Evolutionary conservation across 164 flowering plant species (phyloP).

Genomic region (Cinnamomum chago): DNA sequence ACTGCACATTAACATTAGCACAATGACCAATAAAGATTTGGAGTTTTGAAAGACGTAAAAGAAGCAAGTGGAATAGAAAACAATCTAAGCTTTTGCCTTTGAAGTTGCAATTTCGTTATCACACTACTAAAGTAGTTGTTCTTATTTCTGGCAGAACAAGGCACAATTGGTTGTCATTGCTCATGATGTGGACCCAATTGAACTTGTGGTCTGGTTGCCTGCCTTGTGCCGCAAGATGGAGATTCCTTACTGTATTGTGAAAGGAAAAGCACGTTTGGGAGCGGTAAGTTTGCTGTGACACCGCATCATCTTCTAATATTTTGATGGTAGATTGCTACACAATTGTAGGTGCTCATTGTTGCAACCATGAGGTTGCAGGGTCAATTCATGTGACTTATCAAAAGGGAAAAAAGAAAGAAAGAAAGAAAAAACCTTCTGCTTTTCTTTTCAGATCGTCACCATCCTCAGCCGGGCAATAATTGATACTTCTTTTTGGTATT

Average conservation of each 20-base stretch:
- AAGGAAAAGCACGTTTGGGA: constrained; percentile 70
- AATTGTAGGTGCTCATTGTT: no score
- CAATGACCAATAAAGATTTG: no score
- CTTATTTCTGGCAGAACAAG: constrained; percentile 42
- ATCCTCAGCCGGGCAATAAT: background rate
- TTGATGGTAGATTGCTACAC: background rate
- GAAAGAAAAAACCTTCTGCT: no score
- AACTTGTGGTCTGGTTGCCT: constrained; percentile 75
- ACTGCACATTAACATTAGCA: no score
- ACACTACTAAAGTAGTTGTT: background rate
- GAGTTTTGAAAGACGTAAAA: no score
- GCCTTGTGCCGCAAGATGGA: constrained; percentile 76
- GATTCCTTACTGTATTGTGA: constrained; percentile 73
- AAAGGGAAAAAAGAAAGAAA: no score
- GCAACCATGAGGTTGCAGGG: no score
- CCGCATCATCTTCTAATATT: background rate
- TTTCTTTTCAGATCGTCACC: background rate
- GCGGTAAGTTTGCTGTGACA: constrained; percentile 27
- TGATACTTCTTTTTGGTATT: background rate
- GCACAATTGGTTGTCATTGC: constrained; percentile 73
- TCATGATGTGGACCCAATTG: constrained; percentile 74
- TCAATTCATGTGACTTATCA: no score
- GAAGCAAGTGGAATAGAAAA: no score
- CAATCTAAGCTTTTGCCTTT: no score
- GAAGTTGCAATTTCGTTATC: no score